Base-by-base conservation (phyloP, 2,329 filamentous ascomycete species). In the Colletotrichum cereale region DNA sequence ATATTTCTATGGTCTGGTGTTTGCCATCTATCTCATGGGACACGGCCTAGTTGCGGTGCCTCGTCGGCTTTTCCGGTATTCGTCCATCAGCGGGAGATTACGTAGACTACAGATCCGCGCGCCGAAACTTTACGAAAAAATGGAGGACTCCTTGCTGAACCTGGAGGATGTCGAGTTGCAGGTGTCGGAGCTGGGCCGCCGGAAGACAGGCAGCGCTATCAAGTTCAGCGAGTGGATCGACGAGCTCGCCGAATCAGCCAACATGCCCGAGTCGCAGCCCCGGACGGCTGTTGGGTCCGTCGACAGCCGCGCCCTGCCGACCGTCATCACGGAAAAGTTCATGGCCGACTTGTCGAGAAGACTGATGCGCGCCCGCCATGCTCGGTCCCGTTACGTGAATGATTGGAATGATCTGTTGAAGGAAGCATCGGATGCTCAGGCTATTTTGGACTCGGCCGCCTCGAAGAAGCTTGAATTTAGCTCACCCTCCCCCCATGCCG, bases 11-110 rank as follows among this genome's bases (percentile, higher is more conserved):
- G 95, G 95, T 76, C 84, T 99, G 76, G 87, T 96, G 5, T 86
- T 98, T 63, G 96, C 95, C 56, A 97, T 99, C 73, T 98, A 97
- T 78, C 87, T 99, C 50, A 98, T 99, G 96, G 96, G 96, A 8
- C 96, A 99, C 81, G 96, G 96, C 10, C 86, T 99, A 34, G 96
- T 99, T 40, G 93, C 95, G 1, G 93, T 99, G 68, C 96, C 96
- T 0, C 88, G 96, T 74, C 89, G 89, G 47, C 85, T 99, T 21
- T 92, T 96, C 77, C 90, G 92, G 71, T 92, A 94, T 78, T 92
- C 95, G 40, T 94, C 91, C 78, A 89, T 95, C 56, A 93, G 91
- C 74, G 90, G 89, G 60, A 88, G 91, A 67, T 82, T 99, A 57
- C 91, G 91, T 72, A 87, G 92, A 44, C 85, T 98, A 44, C 95